Evolutionary conservation across 1,284 basidiomycete species (phyloP), one percentile per base, ranked within the genome.

Genomic region (Gomphus bonarii): DNA sequence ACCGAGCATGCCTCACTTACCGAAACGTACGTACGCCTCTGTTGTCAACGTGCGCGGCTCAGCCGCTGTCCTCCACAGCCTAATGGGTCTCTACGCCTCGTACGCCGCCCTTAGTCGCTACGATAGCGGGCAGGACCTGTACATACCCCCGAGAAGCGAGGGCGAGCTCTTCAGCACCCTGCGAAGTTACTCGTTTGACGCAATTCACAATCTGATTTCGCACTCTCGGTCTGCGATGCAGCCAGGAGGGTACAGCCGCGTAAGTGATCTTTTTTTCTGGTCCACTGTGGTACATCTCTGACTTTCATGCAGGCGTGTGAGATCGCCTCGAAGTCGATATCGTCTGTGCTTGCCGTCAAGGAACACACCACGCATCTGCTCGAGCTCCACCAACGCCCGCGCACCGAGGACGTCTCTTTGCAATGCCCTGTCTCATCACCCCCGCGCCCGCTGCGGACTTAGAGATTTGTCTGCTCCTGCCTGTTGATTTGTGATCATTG

Each of bases 151-250:
- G 11, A 75, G 79, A 40, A 80, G 79, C 28, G 73, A 78, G 60
- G 67, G 65, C 49, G 85, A 88, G 63, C 78, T 90, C 33, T 82
- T 87, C 68, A 80, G 76, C 63, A 78, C 88, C 38, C 65, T 90
- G 85, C 75, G 79, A 59, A 75, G 87, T 64, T 89, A 89, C 65
- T 78, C 83, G 0, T 81, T 85, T 64, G 87, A 89, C 61, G 79
- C 81, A 9, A 86, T 90, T 58, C 88, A 90, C 67, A 89, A 89
- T 66, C 79, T 79, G 4, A 87, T 90, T 64, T 74, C 87, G 8
- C 75, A 76, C 58, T 82, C 83, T 61, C 80, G 84, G 46, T 77
- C 77, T 30, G 71, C 80, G 22, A 71, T 89, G 10, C 75, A 82
- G 61, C 73, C 76, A 3, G 86, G 86, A 31, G 86, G 86, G 38